Conservation (phyloP, 2,329 filamentous ascomycete genomes). For the Conoideocrella luteorostrata region DNA sequence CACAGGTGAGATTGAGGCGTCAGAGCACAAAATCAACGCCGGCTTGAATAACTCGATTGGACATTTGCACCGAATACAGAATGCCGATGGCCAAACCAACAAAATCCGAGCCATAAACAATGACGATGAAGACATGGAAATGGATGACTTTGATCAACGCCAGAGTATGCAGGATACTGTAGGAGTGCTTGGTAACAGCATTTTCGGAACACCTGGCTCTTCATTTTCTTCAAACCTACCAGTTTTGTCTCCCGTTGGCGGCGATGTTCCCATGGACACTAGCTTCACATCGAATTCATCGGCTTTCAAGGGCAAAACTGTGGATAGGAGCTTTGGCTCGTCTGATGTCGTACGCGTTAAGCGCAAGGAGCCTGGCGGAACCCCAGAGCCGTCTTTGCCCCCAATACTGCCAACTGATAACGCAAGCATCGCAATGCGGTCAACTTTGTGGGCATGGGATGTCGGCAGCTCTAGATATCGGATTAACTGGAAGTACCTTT, state of each 20-base stretch:
- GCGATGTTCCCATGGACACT: constrained; percentile 24
- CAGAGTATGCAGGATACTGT: constrained; percentile 18
- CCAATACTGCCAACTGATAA: constrained; percentile 22
- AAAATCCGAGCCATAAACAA: constrained; percentile 50
- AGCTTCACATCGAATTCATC: constrained; percentile 9
- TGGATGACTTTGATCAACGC: constrained; percentile 32
- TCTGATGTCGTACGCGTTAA: constrained; percentile 25
- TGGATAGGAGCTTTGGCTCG: constrained; percentile 22
- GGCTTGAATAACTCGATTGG: constrained; percentile 30
- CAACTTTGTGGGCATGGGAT: constrained; percentile 47
- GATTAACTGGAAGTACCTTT: constrained; percentile 90
- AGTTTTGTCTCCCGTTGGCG: constrained; percentile 15
- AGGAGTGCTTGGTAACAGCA: constrained; percentile 17
- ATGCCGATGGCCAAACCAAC: constrained; percentile 43
- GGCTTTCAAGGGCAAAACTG: constrained; percentile 19
- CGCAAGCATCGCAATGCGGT: constrained; percentile 30
- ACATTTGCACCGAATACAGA: constrained; percentile 36
- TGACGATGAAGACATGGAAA: constrained; percentile 43
- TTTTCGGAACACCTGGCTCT: constrained; percentile 28
- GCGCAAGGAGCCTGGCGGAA: constrained; percentile 29
- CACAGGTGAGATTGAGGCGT: constrained; percentile 55
- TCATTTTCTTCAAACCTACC: constrained; percentile 24
- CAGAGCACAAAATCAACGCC: constrained; percentile 55
- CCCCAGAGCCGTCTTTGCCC: constrained; percentile 23
- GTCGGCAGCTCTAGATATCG: constrained; percentile 44